Percentiles rank a stretch among this genome's conserved stretches.
phyloP scores from a whole-genome alignment of 371 early-diverging fungal genomes.

The Mortierella sp. region DNA sequence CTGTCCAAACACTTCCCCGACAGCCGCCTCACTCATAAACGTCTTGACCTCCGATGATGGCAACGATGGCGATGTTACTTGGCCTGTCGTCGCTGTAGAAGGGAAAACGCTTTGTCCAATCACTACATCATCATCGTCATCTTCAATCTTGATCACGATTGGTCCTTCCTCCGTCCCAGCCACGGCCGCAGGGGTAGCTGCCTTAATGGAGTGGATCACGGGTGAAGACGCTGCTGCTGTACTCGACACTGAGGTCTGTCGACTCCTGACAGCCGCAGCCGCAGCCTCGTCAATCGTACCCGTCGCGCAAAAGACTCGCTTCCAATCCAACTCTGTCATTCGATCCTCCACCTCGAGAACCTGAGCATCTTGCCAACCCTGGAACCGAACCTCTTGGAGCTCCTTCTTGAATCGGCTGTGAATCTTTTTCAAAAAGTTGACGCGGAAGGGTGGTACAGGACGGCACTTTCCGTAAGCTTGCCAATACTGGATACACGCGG shows the following conservation, averaged over 20 bases:
- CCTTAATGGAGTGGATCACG: background rate
- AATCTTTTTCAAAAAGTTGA: constrained; percentile 51
- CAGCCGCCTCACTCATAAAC: constrained; percentile 36
- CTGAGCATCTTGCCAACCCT: constrained; percentile 55
- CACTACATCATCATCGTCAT: constrained; percentile 31
- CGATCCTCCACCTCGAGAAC: constrained; percentile 44
- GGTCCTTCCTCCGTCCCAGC: background rate
- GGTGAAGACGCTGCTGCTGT: constrained; percentile 21
- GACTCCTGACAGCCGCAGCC: constrained; percentile 6
- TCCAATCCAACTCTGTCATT: constrained; percentile 34
- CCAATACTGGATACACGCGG: constrained; percentile 32
- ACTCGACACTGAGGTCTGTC: constrained; percentile 22
- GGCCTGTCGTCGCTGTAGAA: background rate
- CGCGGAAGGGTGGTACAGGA: constrained; percentile 33
- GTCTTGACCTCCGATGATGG: constrained; percentile 11
- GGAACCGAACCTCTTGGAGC: constrained; percentile 46
- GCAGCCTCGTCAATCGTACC: constrained; percentile 10
- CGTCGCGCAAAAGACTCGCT: constrained; percentile 14
- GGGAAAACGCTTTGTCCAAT: background rate
- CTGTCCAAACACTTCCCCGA: constrained; percentile 49
- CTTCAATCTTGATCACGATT: constrained; percentile 50
- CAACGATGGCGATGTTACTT: background rate
- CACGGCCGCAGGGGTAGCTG: background rate
- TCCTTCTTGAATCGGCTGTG: constrained; percentile 45
- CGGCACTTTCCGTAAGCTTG: constrained; percentile 31